Percentiles rank a stretch among this genome's conserved stretches.
phyloP scores from a whole-genome alignment of 2,329 filamentous ascomycete species.

The Colletotrichum sojae region DNA sequence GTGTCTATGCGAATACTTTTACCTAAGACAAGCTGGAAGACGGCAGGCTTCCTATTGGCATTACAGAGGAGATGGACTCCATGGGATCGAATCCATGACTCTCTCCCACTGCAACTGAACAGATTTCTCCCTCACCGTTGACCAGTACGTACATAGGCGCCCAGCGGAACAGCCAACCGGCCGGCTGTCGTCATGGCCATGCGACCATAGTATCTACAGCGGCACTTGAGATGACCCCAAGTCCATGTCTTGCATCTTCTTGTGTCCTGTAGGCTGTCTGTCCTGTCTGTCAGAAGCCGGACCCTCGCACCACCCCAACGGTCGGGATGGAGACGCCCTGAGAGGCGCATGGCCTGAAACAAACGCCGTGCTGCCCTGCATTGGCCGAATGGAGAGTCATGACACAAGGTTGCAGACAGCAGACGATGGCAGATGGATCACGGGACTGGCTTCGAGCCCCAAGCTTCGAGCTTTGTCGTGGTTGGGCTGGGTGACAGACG shows the following conservation, averaged over 20 bases:
- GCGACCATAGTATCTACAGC: conserved; percentile 20
- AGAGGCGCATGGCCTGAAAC: conserved; percentile 37
- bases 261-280: too few relatives aligned
- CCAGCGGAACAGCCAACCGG: background rate
- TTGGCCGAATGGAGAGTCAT: conserved; percentile 4
- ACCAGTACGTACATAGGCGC: background rate
- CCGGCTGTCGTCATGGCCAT: conserved; percentile 13
- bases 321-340: conserved; percentile 29
- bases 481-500: conserved; percentile 9
- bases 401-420: conserved; percentile 9
- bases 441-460: conserved; percentile 9
- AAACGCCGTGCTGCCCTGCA: conserved; percentile 24
- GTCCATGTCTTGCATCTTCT: conserved; percentile 5
- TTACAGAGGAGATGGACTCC: background rate
- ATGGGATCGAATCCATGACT: conserved; percentile 4
- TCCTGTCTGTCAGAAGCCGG: conserved; percentile 21
- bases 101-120: background rate
- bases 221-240: conserved; percentile 23
- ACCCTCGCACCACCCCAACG: conserved; percentile 10
- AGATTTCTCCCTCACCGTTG: background rate
- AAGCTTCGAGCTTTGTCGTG: conserved; percentile 2
- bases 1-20: conserved; percentile 30
- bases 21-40: conserved; percentile 23
- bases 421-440: conserved; percentile 4
- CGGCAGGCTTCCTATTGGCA: conserved; percentile 4